Conservation (phyloP, 306 rosid genomes). For the Elaeagnus macrophylla region DNA sequence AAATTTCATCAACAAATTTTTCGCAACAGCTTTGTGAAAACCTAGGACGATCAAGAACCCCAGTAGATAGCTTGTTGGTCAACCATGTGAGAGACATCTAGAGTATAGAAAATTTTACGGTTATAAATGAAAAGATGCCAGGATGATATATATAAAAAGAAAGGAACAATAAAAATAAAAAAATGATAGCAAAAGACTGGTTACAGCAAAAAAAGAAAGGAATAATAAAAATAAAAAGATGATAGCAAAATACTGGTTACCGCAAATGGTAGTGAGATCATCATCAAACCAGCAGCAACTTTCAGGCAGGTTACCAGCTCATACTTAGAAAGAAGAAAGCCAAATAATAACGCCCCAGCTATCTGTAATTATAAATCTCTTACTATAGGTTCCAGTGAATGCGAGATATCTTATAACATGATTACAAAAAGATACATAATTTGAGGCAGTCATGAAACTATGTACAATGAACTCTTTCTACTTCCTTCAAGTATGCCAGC, state of each 20-base stretch:
- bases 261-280: constrained; percentile 63
- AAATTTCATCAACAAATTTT: constrained; percentile 35
- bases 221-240: constrained; percentile 16
- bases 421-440: no score
- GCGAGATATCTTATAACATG: no score
- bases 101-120: constrained; percentile 12
- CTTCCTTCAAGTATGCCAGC: no score
- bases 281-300: constrained; percentile 61
- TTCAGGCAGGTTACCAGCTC: constrained; percentile 86
- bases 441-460: no score
- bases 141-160: no score
- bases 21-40: constrained; percentile 53
- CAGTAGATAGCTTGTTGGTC: constrained; percentile 81
- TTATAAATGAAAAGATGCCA: constrained; percentile 9
- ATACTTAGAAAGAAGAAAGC: constrained; percentile 72
- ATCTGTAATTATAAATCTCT: constrained; percentile 40
- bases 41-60: constrained; percentile 90
- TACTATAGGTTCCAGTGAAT: no score
- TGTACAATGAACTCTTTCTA: no score
- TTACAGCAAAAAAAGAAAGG: not conserved
- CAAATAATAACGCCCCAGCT: constrained; percentile 76
- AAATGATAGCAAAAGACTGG: no score
- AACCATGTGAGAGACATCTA: constrained; percentile 59
- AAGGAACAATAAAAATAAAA: no score
- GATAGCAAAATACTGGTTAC: constrained; percentile 42